These are phyloP conservation scores for Candida boleticola DNA, from an alignment of 805 yeast genomes.

Conservation along the genomic window DNA sequence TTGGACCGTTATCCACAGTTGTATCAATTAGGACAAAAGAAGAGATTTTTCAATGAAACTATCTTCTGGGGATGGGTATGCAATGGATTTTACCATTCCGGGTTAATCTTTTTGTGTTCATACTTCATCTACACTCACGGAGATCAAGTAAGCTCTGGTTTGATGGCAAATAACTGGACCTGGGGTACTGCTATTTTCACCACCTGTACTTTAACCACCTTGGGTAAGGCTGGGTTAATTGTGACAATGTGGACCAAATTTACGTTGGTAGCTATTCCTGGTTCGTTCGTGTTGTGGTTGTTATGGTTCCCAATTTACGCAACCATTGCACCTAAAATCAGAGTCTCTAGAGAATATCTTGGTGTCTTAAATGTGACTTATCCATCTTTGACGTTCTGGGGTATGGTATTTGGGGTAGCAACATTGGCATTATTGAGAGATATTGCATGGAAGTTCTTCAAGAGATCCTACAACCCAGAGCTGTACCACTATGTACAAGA, in stretches of 20 bases:
- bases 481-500: slow-evolving; percentile 94
- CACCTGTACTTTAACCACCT: slow-evolving; percentile 79
- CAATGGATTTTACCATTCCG: slow-evolving; percentile 94
- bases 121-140: slow-evolving; percentile 68
- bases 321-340: slow-evolving; percentile 74
- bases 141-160: slow-evolving; percentile 63
- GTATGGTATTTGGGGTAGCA: slow-evolving; percentile 72
- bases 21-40: slow-evolving; percentile 85
- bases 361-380: slow-evolving; percentile 79
- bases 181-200: slow-evolving; percentile 93
- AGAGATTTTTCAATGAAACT: slow-evolving; percentile 83
- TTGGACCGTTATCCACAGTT: slow-evolving; percentile 90
- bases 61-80: slow-evolving; percentile 97
- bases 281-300: slow-evolving; percentile 84
- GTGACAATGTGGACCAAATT: slow-evolving; percentile 95
- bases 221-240: slow-evolving; percentile 92
- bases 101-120: slow-evolving; percentile 73
- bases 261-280: slow-evolving; percentile 90
- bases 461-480: slow-evolving; percentile 88
- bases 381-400: slow-evolving; percentile 81
- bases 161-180: slow-evolving; percentile 82
- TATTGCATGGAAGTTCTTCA: slow-evolving; percentile 90
- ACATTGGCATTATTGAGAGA: slow-evolving; percentile 80
- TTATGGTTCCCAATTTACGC: slow-evolving; percentile 86
- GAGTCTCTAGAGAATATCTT: slow-evolving; percentile 78